phyloP scores from a whole-genome alignment of 2,329 filamentous ascomycete genomes.

The Aspergillus nomiae region DNA sequence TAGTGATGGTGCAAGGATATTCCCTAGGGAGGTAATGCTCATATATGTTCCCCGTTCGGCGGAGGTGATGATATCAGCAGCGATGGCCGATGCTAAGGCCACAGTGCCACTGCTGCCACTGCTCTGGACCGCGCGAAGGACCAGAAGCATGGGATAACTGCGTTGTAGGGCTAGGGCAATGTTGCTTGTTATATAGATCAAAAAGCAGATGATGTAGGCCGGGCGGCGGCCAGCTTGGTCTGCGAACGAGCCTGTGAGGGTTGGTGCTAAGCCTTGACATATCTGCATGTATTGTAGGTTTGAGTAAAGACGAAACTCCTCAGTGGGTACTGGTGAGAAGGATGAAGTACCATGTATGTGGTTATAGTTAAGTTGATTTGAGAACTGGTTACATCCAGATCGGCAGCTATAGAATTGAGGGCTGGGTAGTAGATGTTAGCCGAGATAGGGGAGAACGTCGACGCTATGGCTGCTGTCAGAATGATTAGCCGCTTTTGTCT shows the following conservation, averaged over 20 bases:
- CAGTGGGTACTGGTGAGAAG: neutral
- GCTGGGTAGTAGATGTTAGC: conserved; percentile 50
- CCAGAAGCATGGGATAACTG: conserved; percentile 39
- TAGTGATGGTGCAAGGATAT: conserved; percentile 48
- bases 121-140: conserved; percentile 48
- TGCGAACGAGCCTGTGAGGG: conserved; percentile 50
- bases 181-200: conserved; percentile 46
- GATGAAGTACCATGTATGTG: conserved; percentile 32
- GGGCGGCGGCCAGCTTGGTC: conserved; percentile 52
- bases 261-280: conserved; percentile 54
- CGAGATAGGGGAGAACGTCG: conserved; percentile 46
- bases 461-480: conserved; percentile 41
- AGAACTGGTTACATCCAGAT: conserved; percentile 29
- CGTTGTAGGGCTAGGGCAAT: conserved; percentile 43
- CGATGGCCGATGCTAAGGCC: conserved; percentile 42
- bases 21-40: conserved; percentile 35
- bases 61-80: conserved; percentile 44
- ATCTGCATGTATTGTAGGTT: conserved; percentile 31
- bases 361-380: conserved; percentile 34
- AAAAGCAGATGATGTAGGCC: conserved; percentile 50
- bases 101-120: conserved; percentile 45
- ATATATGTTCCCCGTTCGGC: conserved; percentile 47
- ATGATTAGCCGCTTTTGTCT: conserved; percentile 40
- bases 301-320: neutral
- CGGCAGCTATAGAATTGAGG: conserved; percentile 34